A percentile compares a stretch with the other conserved stretches of the same genome.
phyloP scores from a whole-genome alignment of 129 eudicot genomes.

The Silybum marianum region DNA sequence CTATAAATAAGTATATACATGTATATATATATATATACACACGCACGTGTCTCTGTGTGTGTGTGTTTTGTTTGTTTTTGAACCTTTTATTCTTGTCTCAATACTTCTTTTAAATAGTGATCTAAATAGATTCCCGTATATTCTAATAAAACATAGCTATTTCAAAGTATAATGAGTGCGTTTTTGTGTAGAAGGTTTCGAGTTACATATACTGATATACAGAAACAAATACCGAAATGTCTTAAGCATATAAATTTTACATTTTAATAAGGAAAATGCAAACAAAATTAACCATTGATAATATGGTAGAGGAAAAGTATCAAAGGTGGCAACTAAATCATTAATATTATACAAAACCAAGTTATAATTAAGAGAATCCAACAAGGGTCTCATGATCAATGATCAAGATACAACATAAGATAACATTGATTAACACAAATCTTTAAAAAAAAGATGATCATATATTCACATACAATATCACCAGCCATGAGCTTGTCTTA shows the following conservation, averaged over 20 bases:
- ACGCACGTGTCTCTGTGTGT: too few species aligned
- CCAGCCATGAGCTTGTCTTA: conserved; percentile 19
- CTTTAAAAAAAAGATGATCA: not conserved
- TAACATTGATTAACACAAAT: conserved; percentile 33
- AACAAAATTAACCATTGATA: not conserved
- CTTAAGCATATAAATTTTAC: not conserved
- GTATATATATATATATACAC: too few species aligned
- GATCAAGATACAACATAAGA: conserved; percentile 24
- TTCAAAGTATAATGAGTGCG: not conserved
- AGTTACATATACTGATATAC: not conserved
- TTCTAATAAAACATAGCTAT: not conserved
- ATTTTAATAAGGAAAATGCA: conserved; percentile 2
- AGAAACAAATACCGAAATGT: not conserved
- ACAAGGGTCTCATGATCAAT: conserved; percentile 17
- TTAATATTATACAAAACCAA: conserved; percentile 24
- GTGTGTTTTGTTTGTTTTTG: too few species aligned
- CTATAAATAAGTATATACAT: too few species aligned
- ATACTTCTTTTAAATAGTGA: too few species aligned
- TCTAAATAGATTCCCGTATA: too few species aligned
- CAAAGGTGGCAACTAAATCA: conserved; percentile 24
- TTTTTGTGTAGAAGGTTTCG: not conserved
- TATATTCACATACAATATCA: conserved; percentile 28
- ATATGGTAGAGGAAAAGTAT: not conserved
- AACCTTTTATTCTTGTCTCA: too few species aligned
- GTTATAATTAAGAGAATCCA: conserved; percentile 3